Conservation (phyloP, 331 rosid species). For the Spiraea crenata region DNA sequence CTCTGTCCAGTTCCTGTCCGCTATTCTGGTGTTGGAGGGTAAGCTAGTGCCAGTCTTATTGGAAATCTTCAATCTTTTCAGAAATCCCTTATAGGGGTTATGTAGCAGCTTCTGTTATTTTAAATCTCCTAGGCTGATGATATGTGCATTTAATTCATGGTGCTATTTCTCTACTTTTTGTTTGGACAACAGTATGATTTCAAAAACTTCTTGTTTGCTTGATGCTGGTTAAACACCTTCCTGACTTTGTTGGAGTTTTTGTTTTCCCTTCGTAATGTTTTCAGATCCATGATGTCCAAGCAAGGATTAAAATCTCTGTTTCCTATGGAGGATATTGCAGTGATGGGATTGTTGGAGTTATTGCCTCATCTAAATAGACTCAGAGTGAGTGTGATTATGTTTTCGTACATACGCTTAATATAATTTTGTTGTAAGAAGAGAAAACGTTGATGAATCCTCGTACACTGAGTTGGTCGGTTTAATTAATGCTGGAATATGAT, state of each 20-base stretch:
- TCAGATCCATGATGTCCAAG: constrained; percentile 68
- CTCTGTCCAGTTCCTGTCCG: constrained; percentile 57
- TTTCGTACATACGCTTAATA: not conserved
- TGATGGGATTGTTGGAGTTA: constrained; percentile 94
- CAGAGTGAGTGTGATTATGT: constrained; percentile 52
- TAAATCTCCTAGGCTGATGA: not conserved
- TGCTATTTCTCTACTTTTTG: not conserved
- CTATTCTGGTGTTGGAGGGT: constrained; percentile 86
- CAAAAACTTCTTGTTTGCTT: not conserved
- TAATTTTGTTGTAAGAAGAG: not conserved
- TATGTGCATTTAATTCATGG: not conserved
- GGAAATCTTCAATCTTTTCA: not conserved
- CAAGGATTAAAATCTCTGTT: constrained; percentile 69
- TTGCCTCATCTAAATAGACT: constrained; percentile 64
- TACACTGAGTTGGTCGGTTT: not conserved
- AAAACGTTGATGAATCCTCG: constrained; percentile 3
- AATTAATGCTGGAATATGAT: constrained; percentile 14
- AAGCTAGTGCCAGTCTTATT: constrained; percentile 4
- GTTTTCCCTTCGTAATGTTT: constrained; percentile 13
- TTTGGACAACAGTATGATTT: not conserved
- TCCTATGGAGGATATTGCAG: constrained; percentile 79
- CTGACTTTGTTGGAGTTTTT: not conserved
- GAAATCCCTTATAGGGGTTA: not conserved
- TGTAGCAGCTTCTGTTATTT: not conserved
- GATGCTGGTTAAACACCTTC: not conserved